These are phyloP conservation scores for Trichoderma endophyticum DNA, from an alignment of 2,329 filamentous ascomycete genomes.

Conservation along the genomic window DNA sequence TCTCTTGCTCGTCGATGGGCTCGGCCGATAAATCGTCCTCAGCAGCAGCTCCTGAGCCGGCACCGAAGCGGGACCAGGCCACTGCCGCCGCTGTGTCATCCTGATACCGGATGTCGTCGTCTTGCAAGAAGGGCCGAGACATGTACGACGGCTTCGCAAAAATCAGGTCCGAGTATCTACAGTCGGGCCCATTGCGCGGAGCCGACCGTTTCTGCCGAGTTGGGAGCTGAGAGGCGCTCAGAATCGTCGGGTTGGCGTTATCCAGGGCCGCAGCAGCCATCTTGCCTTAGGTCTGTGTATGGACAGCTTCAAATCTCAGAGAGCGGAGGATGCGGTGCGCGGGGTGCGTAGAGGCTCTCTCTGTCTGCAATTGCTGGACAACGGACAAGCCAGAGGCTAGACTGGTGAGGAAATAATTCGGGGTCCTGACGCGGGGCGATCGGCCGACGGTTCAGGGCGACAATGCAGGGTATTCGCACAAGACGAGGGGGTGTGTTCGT, in stretches of 20 bases:
- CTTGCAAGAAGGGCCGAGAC: slow-evolving; percentile 38
- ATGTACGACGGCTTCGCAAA: slow-evolving; percentile 46
- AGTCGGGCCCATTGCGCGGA: slow-evolving; percentile 46
- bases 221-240: slow-evolving; percentile 84
- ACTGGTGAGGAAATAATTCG: slow-evolving; percentile 12
- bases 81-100: slow-evolving; percentile 23
- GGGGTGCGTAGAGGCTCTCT: not conserved
- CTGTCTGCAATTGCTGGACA: not conserved
- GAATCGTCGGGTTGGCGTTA: slow-evolving; percentile 91
- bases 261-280: slow-evolving; percentile 42
- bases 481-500: slow-evolving; percentile 5
- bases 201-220: slow-evolving; percentile 60
- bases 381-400: not conserved
- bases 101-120: slow-evolving; percentile 42
- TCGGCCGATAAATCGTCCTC: slow-evolving; percentile 63
- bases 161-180: slow-evolving; percentile 46
- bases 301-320: not conserved
- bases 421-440: slow-evolving; percentile 8
- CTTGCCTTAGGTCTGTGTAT: not conserved
- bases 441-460: not conserved
- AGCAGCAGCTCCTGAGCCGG: slow-evolving; percentile 33
- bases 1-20: slow-evolving; percentile 94
- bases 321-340: not conserved
- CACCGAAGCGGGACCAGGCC: slow-evolving; percentile 31
- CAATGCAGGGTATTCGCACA: not conserved